Conservation (phyloP, 768 basidiomycete species). For the Saitozyma podzolica region DNA sequence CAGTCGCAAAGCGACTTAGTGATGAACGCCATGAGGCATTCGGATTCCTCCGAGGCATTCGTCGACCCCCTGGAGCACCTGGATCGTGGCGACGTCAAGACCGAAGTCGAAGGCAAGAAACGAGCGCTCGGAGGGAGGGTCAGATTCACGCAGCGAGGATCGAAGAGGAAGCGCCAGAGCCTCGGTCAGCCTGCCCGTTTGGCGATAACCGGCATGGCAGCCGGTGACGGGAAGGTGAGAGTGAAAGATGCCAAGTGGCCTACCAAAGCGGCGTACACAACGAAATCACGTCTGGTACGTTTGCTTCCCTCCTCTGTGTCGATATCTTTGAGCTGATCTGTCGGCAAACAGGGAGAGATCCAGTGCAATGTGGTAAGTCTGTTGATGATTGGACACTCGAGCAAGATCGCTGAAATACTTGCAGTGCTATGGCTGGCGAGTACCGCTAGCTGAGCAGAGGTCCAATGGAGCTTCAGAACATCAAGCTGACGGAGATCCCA, state of each 20-base stretch:
- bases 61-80: not conserved
- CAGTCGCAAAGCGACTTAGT: too few species aligned
- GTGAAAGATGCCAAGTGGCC: conserved; percentile 1
- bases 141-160: not conserved
- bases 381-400: too few species aligned
- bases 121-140: not conserved
- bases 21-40: too few species aligned
- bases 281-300: not conserved
- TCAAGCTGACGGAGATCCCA: too few species aligned
- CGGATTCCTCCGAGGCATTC: not conserved
- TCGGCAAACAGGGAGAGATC: not conserved
- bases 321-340: not conserved
- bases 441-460: not conserved
- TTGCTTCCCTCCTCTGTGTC: not conserved
- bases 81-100: not conserved
- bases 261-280: not conserved
- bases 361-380: too few species aligned
- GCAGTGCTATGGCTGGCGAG: not conserved
- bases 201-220: not conserved
- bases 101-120: not conserved
- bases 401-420: not conserved
- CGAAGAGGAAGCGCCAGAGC: too few species aligned
- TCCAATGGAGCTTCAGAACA: too few species aligned
- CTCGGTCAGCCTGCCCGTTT: too few species aligned
- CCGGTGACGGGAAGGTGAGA: conserved; percentile 2